phyloP scores from a whole-genome alignment of 345 rosid species.

The Populus alba region DNA sequence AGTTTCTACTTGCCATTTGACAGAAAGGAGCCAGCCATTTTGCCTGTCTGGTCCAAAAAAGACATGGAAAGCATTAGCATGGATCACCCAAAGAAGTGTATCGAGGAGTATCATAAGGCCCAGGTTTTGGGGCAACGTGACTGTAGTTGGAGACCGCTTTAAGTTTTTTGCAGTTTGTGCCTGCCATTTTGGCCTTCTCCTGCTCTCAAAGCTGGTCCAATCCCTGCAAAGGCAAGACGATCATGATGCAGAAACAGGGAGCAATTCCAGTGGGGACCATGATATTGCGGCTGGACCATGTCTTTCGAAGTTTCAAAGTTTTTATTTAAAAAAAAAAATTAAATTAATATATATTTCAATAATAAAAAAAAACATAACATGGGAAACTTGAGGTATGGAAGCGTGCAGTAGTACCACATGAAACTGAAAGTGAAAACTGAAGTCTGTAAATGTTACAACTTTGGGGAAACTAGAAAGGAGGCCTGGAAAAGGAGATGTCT shows the following conservation, averaged over 20 bases:
- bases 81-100: background rate
- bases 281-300: background rate
- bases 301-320: too few species aligned
- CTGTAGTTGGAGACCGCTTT: constrained; percentile 13
- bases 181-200: background rate
- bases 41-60: constrained; percentile 14
- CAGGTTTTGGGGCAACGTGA: constrained; percentile 27
- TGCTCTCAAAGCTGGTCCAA: constrained; percentile 7
- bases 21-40: background rate
- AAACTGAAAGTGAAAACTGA: background rate
- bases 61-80: background rate
- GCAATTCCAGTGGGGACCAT: background rate
- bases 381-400: background rate
- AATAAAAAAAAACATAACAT: background rate
- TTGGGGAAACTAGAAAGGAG: background rate
- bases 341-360: too few species aligned
- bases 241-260: constrained; percentile 11
- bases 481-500: background rate
- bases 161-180: background rate
- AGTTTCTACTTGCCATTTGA: background rate
- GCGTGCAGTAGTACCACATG: background rate
- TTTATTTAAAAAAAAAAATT: too few species aligned
- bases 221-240: constrained; percentile 11
- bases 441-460: background rate
- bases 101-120: background rate